These are phyloP conservation scores for Coemansia sp. DNA, from an alignment of 192 early-diverging fungal genomes.

Conservation along the genomic window DNA sequence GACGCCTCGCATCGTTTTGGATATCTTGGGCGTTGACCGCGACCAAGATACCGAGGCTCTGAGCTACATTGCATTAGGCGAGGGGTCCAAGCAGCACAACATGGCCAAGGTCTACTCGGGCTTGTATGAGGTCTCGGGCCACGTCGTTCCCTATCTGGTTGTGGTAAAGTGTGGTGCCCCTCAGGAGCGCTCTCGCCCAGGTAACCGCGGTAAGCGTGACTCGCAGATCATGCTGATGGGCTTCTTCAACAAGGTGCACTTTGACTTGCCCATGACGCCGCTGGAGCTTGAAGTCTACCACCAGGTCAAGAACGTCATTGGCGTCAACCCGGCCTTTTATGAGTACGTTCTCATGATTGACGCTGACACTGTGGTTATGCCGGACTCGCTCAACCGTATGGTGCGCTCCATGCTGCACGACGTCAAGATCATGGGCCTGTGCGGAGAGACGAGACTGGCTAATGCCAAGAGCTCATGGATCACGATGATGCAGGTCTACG, in stretches of 20 bases:
- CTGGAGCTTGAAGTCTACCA: conserved; percentile 98
- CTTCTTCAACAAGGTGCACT: conserved; percentile 97
- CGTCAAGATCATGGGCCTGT: conserved; percentile 91
- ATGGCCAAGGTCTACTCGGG: conserved; percentile 98
- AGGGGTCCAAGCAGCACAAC: conserved; percentile 92
- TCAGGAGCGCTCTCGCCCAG: conserved; percentile 82
- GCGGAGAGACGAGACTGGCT: conserved; percentile 93
- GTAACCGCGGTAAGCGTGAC: conserved; percentile 99
- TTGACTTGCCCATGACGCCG: conserved; percentile 90
- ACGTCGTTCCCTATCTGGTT: conserved; percentile 93
- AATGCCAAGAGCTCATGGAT: conserved; percentile 95
- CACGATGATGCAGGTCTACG: conserved; percentile 99
- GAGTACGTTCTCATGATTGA: conserved; percentile 98
- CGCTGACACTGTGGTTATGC: conserved; percentile 92
- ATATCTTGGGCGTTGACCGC: conserved; percentile 91
- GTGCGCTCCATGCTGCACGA: conserved; percentile 93
- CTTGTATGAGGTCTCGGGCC: conserved; percentile 89
- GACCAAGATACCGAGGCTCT: conserved; percentile 82
- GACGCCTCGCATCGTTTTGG: conserved; percentile 94
- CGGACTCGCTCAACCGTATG: conserved; percentile 91
- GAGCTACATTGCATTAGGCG: conserved; percentile 86
- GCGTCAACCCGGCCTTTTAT: conserved; percentile 93
- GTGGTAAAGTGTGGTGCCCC: conserved; percentile 92
- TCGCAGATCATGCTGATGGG: conserved; percentile 98
- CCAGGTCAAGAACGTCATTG: conserved; percentile 99